A percentile compares a stretch with the other conserved stretches of the same genome.
These are phyloP conservation scores for Odontarrhena argentea DNA, from an alignment of 345 rosid species.

Conservation along the genomic window DNA sequence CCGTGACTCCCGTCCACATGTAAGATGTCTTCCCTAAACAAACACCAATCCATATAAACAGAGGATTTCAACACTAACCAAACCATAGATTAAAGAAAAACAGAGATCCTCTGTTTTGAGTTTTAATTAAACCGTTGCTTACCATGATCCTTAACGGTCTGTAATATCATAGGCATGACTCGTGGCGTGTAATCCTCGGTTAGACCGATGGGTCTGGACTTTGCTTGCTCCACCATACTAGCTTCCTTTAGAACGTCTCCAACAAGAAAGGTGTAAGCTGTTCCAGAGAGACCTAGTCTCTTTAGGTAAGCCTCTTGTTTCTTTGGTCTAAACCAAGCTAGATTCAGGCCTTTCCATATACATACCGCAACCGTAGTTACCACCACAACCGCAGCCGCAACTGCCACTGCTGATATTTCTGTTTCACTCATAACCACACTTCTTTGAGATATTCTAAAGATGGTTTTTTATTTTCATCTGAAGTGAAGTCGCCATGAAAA, in stretches of 20 bases:
- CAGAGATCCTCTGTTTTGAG: conserved; percentile 29
- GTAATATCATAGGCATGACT: conserved; percentile 29
- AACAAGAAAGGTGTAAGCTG: conserved; percentile 35
- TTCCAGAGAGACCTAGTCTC: conserved; percentile 40
- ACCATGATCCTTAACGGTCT: conserved; percentile 40
- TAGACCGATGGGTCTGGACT: conserved; percentile 32
- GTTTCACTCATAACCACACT: conserved; percentile 26
- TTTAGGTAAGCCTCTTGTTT: conserved; percentile 35
- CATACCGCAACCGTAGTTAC: conserved; percentile 23
- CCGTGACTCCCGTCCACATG: conserved; percentile 49
- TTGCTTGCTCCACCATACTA: conserved; percentile 32
- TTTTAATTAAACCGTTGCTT: neutral
- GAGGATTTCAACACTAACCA: conserved; percentile 10
- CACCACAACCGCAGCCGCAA: conserved; percentile 25
- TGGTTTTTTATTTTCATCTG: neutral
- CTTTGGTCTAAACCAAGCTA: conserved; percentile 42
- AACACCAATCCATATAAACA: conserved; percentile 29
- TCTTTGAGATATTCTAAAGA: neutral
- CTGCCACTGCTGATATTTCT: conserved; percentile 24
- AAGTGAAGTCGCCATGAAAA: neutral
- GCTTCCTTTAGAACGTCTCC: conserved; percentile 34
- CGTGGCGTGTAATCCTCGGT: conserved; percentile 28
- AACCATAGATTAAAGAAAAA: neutral
- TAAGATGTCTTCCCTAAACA: conserved; percentile 48
- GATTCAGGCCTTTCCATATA: conserved; percentile 32